Evolutionary conservation across 2,329 filamentous ascomycete genomes (phyloP), one percentile per base, ranked within the genome.

Genomic region (Ophiostoma quercus): DNA sequence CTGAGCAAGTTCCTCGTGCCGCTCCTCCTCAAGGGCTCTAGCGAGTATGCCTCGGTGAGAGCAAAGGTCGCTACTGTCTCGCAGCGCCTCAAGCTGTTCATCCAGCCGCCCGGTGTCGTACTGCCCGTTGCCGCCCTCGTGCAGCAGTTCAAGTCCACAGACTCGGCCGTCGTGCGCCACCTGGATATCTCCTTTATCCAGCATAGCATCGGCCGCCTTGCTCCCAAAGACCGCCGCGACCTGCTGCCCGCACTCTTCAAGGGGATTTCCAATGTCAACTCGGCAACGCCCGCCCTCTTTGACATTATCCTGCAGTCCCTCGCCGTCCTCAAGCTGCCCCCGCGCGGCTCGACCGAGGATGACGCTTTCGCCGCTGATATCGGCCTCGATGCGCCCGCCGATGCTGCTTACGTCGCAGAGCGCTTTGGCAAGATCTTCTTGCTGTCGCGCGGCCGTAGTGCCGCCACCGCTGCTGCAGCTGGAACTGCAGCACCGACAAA

Each of bases 101-200:
- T 85, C 43, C 80, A 86, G 71, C 79, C 69, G 11, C 69, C 69
- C 6, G 63, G 85, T 67, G 88, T 97, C 73, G 84, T 94, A 69
- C 82, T 99, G 6, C 95, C 95, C 0, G 93, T 98, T 14, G 85
- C 87, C n/a, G 87, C 89, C 19, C 84, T 99, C 22, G 79, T 98
- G 69, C 90, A 93, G 74, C 95, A 98, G 78, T 97, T 96, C 83
- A 96, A 96, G 78, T 87, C 91, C 29, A 87, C 87, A 51, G 83
- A 88, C 54, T 90, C 89, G 14, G 82, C 89, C 0, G 83, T 97
- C 51, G 87, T 99, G 73, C 90, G 92, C 73, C 92, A 96, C 77
- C 91, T 97, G 74, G 94, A 98, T 79, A 82, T 98, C 57, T 84
- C 91, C 22, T 97, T 96, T 77, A 90, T 97, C 51, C 92, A 96